Evolutionary conservation across 257 asterid species (phyloP).

Genomic region (Handroanthus guayacan): DNA sequence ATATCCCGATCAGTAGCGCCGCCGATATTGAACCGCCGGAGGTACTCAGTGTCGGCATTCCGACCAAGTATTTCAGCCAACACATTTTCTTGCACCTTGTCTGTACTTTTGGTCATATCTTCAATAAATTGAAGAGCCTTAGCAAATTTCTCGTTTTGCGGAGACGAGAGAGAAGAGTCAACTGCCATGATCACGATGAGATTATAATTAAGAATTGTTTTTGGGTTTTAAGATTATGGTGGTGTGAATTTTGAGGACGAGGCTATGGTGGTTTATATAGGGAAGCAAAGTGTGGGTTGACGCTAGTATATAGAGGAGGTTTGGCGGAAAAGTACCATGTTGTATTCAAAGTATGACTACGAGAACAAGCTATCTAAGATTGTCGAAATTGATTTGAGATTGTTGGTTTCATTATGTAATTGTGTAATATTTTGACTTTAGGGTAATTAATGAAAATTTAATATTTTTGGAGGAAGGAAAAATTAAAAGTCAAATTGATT

Average conservation of each 20-base stretch:
- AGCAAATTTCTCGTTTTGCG: slow-evolving; percentile 57
- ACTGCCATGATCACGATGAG: slow-evolving; percentile 49
- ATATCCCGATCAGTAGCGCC: slow-evolving; percentile 66
- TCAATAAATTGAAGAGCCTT: slow-evolving; percentile 73
- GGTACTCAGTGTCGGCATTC: slow-evolving; percentile 74
- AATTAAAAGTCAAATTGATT: too few relatives aligned
- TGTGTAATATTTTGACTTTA: too few relatives aligned
- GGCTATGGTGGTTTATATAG: slow-evolving; percentile 29
- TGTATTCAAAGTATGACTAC: too few relatives aligned
- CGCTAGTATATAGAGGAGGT: too few relatives aligned
- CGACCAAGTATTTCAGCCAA: slow-evolving; percentile 59
- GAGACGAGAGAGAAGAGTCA: slow-evolving; percentile 42
- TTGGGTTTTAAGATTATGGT: not conserved
- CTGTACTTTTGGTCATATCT: slow-evolving; percentile 68
- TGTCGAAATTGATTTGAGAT: too few relatives aligned
- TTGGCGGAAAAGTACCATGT: too few relatives aligned
- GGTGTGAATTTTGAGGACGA: slow-evolving; percentile 20
- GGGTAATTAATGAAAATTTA: too few relatives aligned
- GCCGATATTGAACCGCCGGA: slow-evolving; percentile 45
- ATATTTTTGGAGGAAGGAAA: too few relatives aligned
- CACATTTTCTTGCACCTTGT: slow-evolving; percentile 65
- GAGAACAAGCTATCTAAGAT: too few relatives aligned
- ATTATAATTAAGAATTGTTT: not conserved
- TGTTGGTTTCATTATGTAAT: too few relatives aligned
- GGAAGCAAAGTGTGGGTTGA: slow-evolving; percentile 8